Base-by-base conservation (phyloP, 1,139 yeast species). In the Debaryomyces coudertii region DNA sequence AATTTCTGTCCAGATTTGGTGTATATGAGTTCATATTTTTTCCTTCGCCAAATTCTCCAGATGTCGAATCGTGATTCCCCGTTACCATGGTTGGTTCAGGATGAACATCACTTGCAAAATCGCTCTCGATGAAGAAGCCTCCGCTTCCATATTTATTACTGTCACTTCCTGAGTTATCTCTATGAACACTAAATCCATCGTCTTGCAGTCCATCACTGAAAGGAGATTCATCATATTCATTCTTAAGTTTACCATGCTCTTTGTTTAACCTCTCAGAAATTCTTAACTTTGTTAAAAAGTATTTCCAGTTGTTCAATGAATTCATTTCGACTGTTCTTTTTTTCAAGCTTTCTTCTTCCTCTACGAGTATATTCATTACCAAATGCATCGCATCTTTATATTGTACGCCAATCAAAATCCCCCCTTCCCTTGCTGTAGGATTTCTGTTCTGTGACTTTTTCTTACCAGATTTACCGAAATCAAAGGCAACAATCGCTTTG, bases 401-500 rank as follows among this genome's bases (percentile, higher is more conserved):
- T 55, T 85, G 85, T 27, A 60, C 58, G 3, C 87, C 85, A 7
- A 92, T 82, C 2, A 93, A 86, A 23, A 90, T 78, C 1, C 99
- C 99, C 3, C 85, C 83, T 44, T 84, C 80, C 47, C 74, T 71
- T 0, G 96, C 95, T 16, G 82, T 82, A 0, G 87, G 84, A 3
- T 68, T 67, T 39, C 78, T 60, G 15, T 44, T 42, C 5, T 31
- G 35, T 12, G 62, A 55, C 47, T 61, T 60, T 41, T 71, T 76
- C 4, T 48, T 53, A 4, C 50, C 54, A 38, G 50, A 49, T 18
- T 46, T 51, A n/a, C 64, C 68, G 63, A 88, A 93, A 48, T 88
- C 93, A 68, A 95, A 92, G 0, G 95, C 90, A 3, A 85, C 83
- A 3, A 92, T 90, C 0, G 97, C 98, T 41, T 81, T 83, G 0